Conservation (phyloP, 768 basidiomycete species). For the Rhodotorula taiwanensis region DNA sequence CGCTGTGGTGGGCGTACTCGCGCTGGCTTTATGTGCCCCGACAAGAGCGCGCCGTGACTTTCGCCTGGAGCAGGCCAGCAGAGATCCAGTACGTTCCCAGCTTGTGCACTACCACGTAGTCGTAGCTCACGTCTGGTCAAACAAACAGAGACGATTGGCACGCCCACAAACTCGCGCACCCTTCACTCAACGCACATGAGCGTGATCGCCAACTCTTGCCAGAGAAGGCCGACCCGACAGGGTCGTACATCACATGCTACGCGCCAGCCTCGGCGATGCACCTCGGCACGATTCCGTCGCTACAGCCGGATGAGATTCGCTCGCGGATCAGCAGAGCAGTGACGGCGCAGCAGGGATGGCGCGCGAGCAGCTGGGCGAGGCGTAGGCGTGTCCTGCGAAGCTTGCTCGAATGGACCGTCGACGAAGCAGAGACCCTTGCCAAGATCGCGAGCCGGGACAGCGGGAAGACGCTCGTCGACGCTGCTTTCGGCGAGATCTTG, state of each 20-base stretch:
- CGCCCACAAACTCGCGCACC: background rate
- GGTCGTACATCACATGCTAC: conserved; percentile 75
- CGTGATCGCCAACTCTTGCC: conserved; percentile 2
- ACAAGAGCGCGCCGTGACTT: conserved; percentile 54
- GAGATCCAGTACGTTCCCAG: conserved; percentile 48
- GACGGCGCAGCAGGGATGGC: conserved; percentile 67
- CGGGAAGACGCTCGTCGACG: conserved; percentile 91
- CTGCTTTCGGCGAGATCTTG: conserved; percentile 86
- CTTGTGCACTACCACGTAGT: background rate
- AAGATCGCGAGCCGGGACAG: conserved; percentile 86
- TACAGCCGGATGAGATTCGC: conserved; percentile 63
- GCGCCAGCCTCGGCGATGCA: conserved; percentile 85
- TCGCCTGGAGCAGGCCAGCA: conserved; percentile 55
- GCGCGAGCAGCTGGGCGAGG: conserved; percentile 64
- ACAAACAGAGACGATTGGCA: too few species aligned
- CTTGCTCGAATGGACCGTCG: conserved; percentile 82
- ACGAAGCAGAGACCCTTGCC: conserved; percentile 79
- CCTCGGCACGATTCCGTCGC: conserved; percentile 68
- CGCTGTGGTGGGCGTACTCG: background rate
- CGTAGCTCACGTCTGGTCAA: too few species aligned
- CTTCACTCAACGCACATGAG: background rate
- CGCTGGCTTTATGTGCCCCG: conserved; percentile 14
- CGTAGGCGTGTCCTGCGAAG: conserved; percentile 77
- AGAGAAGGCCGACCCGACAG: conserved; percentile 51
- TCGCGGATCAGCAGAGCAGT: conserved; percentile 63